A percentile compares a stretch with the other conserved stretches of the same genome.
phyloP scores from a whole-genome alignment of 1,139 yeast species.

The Tardiomyces digboiensis region DNA sequence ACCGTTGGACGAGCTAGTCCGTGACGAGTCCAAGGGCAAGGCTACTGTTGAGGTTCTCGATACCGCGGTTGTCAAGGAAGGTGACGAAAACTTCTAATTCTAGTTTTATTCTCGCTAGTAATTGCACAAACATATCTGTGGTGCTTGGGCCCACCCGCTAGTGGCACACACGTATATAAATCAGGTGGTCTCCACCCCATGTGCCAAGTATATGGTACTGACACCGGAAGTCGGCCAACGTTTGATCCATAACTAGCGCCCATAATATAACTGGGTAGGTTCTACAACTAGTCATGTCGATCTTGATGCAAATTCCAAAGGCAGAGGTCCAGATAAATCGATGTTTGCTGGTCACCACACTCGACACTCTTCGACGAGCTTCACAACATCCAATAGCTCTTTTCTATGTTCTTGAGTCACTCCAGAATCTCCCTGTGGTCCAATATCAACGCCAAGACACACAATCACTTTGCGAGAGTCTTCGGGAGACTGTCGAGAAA shows the following conservation, averaged over 20 bases:
- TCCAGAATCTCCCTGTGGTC: conserved; percentile 18
- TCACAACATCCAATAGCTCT: conserved; percentile 23
- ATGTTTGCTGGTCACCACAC: conserved; percentile 20
- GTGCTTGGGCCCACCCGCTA: too few relatives aligned
- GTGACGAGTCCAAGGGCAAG: conserved; percentile 40
- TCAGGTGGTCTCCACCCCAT: too few relatives aligned
- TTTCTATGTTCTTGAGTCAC: conserved; percentile 19
- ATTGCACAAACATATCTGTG: too few relatives aligned
- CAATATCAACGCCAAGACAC: conserved; percentile 25
- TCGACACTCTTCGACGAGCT: conserved; percentile 23
- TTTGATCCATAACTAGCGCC: too few relatives aligned
- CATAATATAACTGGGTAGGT: too few relatives aligned
- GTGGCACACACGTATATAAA: too few relatives aligned
- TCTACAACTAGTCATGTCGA: too few relatives aligned
- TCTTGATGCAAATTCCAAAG: too few relatives aligned
- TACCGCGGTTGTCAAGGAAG: conserved; percentile 75
- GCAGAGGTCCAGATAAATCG: too few relatives aligned
- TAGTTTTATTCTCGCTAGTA: background rate
- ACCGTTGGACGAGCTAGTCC: conserved; percentile 51
- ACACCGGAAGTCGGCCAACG: too few relatives aligned
- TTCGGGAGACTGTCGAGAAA: conserved; percentile 27
- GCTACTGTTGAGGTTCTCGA: conserved; percentile 80
- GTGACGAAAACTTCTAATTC: conserved; percentile 26
- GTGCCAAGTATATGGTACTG: too few relatives aligned
- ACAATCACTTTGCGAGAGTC: conserved; percentile 27